These are phyloP conservation scores for Dalechampia spathulata DNA, from an alignment of 441 rosid species.

Conservation along the genomic window DNA sequence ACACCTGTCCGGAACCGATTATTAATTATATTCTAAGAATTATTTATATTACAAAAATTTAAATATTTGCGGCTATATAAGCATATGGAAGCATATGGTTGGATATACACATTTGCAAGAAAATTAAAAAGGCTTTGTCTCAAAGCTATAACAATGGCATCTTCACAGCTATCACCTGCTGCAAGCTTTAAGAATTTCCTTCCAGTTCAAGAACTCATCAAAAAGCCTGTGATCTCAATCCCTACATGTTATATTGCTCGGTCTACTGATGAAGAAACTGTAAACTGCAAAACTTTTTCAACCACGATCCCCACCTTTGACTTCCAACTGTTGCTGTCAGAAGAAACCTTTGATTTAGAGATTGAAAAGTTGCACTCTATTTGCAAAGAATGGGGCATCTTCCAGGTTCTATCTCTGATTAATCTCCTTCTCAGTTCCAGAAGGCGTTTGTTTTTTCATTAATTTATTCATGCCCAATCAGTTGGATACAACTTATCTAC, in stretches of 20 bases:
- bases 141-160: slow-evolving; percentile 6
- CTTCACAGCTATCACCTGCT: background rate
- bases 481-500: too few relatives aligned
- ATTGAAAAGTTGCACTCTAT: slow-evolving; percentile 34
- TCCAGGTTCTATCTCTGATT: slow-evolving; percentile 25
- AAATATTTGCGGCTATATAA: too few relatives aligned
- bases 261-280: slow-evolving; percentile 5
- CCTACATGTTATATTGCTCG: slow-evolving; percentile 8
- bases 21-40: too few relatives aligned
- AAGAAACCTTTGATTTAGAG: slow-evolving; percentile 15
- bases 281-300: background rate
- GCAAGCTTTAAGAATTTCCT: background rate
- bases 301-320: slow-evolving; percentile 20
- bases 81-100: too few relatives aligned
- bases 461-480: too few relatives aligned
- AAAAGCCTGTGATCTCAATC: slow-evolving; percentile 8
- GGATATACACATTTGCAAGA: too few relatives aligned
- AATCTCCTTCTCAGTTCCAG: background rate
- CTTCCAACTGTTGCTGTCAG: slow-evolving; percentile 7
- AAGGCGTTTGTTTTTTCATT: background rate
- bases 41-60: too few relatives aligned
- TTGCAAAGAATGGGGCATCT: slow-evolving; percentile 43
- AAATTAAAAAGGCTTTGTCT: too few relatives aligned
- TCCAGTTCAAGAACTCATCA: slow-evolving; percentile 21
- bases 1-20: too few relatives aligned